These are phyloP conservation scores for Aspergillus neoniger DNA, from an alignment of 2,329 filamentous ascomycete species.

Conservation along the genomic window DNA sequence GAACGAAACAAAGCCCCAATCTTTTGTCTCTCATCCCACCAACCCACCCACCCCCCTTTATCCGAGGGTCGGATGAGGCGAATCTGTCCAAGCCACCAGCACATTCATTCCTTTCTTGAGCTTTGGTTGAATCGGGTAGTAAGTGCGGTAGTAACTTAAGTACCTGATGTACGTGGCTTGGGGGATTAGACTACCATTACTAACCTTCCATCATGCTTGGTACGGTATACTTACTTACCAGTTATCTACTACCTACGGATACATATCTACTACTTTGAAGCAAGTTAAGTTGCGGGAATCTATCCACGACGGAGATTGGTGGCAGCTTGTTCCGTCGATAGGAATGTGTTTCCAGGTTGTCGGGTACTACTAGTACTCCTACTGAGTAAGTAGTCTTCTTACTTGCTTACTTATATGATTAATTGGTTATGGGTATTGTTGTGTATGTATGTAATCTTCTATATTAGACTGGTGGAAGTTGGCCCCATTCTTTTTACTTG, in stretches of 20 bases:
- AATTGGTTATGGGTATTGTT: too few species aligned
- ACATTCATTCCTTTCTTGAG: not conserved
- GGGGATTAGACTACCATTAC: too few species aligned
- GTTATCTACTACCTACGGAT: not conserved
- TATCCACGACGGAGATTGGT: not conserved
- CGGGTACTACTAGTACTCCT: too few species aligned
- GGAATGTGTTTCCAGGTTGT: not conserved
- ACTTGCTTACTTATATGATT: too few species aligned
- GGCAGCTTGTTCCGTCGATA: slow-evolving; percentile 7
- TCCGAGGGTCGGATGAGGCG: not conserved
- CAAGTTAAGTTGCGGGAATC: too few species aligned
- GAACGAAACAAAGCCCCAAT: not conserved
- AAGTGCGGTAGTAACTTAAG: not conserved
- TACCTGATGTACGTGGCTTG: not conserved
- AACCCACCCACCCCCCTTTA: not conserved
- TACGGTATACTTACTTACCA: too few species aligned
- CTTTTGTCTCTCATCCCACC: not conserved
- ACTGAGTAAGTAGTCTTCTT: too few species aligned
- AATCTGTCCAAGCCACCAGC: not conserved
- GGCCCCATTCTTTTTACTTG: too few species aligned
- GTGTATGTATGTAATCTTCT: too few species aligned
- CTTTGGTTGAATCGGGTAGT: not conserved
- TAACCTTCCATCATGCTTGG: not conserved
- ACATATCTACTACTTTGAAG: not conserved
- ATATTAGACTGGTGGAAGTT: too few species aligned